These are phyloP conservation scores for Schrenkiella parvula DNA, from an alignment of 345 rosid genomes.

Conservation along the genomic window DNA sequence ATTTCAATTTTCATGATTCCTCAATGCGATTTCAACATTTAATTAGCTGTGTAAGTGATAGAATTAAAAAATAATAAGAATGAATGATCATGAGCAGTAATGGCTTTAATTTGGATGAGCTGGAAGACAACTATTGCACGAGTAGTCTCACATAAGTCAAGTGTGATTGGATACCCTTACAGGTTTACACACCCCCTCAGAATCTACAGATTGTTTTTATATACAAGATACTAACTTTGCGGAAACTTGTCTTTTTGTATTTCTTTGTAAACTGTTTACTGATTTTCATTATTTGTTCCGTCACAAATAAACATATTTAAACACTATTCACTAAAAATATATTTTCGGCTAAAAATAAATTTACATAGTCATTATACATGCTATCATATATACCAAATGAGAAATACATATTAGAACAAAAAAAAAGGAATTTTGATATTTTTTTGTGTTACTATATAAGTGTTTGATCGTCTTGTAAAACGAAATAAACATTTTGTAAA, in stretches of 20 bases:
- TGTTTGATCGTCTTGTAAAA: no score
- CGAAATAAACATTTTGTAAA: no score
- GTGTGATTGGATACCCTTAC: conserved; percentile 9
- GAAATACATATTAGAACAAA: no score
- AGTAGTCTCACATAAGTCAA: not conserved
- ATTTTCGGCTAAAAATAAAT: no score
- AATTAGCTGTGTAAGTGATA: conserved; percentile 1
- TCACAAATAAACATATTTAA: no score
- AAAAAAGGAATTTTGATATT: no score
- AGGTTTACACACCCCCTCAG: not conserved
- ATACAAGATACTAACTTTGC: not conserved
- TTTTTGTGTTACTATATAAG: no score
- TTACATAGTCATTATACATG: no score
- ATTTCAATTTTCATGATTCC: not conserved
- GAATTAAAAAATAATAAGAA: not conserved
- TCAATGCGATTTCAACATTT: not conserved
- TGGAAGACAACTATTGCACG: conserved; percentile 21
- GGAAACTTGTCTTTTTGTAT: not conserved
- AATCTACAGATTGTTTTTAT: not conserved
- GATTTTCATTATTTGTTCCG: no score
- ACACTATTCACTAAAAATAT: no score
- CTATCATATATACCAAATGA: no score
- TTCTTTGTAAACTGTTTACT: not conserved
- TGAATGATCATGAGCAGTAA: conserved; percentile 23
- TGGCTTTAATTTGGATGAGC: conserved; percentile 28